Base-by-base conservation (phyloP, 2,329 filamentous ascomycete species). In the Triangularia setosa region DNA sequence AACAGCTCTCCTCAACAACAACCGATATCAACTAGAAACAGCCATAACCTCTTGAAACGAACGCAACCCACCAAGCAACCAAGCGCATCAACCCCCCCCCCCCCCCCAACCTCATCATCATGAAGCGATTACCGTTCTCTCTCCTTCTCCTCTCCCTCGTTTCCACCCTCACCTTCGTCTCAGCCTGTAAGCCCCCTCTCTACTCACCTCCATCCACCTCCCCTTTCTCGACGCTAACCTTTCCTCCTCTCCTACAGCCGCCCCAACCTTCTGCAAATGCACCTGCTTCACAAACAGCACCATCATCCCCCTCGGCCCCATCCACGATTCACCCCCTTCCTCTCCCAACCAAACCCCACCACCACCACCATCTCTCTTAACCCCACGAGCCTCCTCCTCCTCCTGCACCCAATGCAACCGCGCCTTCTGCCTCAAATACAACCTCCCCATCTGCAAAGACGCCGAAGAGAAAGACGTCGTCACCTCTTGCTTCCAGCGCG, bases 251-350 rank as follows among this genome's bases (percentile, higher is more conserved):
- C 11, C 14, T 12, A 1, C 71, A 88, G 86, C 83, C 30, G 82
- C 85, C 53, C 86, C 85, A 18, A 85, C 84, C 1, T 89, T 89
- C 74, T 89, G 87, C 80, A 89, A 89, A 81, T 89, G 87, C 78
- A 89, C 85, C 69, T 89, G 87, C 78, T 87, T 87, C 78, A 85
- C 84, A 70, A 89, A 89, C 78, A 87, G 84, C 80, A 89, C 86
- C 69, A 87, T 89, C 71, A 87, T 89, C 72, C 80, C 83, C 14
- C 81, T 88, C 9, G 83, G 80, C n/a, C 81, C 83, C 3, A 75
- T 80, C 64, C 71, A 76, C 60, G 68, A 74, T n/a, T n/a, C 66
- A 61, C 68, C 71, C 71, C 66, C 74, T n/a, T 67, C 64, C 73
- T 68, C 67, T 70, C 64, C 64, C 69, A 57, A 55, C 71, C 60